Evolutionary conservation across 495 filamentous ascomycete species (phyloP).

Genomic region (Aspergillus sclerotiicarbonarius): DNA sequence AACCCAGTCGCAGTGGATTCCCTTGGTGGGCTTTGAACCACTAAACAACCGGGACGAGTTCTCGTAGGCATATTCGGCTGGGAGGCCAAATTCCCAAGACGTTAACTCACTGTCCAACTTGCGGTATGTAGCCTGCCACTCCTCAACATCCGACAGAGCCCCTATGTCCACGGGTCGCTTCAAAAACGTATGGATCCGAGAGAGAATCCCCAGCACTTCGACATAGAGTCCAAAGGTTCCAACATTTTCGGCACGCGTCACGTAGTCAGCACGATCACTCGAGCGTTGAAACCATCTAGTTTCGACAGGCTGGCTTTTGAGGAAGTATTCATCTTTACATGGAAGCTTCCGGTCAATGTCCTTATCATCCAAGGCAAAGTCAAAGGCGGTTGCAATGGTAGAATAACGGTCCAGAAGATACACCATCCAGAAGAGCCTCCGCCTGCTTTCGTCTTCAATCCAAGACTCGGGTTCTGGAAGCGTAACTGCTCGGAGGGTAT

Average conservation of each 20-base stretch:
- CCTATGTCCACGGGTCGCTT: constrained; percentile 87
- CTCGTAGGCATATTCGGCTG: constrained; percentile 66
- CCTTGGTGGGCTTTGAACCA: constrained; percentile 57
- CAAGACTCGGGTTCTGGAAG: constrained; percentile 79
- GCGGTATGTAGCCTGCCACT: constrained; percentile 84
- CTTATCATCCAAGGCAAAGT: constrained; percentile 82
- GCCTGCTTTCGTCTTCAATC: constrained; percentile 81
- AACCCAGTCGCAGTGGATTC: constrained; percentile 77
- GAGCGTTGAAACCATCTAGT: constrained; percentile 73
- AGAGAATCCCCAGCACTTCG: constrained; percentile 81
- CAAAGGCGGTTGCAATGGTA: constrained; percentile 83
- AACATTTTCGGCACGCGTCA: constrained; percentile 73
- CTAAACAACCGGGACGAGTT: constrained; percentile 74
- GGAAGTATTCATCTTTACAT: constrained; percentile 82
- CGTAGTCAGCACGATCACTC: constrained; percentile 55
- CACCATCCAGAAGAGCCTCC: constrained; percentile 89
- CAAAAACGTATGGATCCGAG: constrained; percentile 79
- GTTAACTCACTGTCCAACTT: constrained; percentile 75
- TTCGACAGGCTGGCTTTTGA: constrained; percentile 76
- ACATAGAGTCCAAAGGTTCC: constrained; percentile 84
- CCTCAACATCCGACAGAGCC: constrained; percentile 76
- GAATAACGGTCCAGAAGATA: constrained; percentile 87
- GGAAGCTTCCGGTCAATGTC: constrained; percentile 85
- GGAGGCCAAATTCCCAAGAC: constrained; percentile 79
- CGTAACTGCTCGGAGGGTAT: constrained; percentile 76